phyloP scores from a whole-genome alignment of 1,139 yeast genomes.

The Yamadazyma diddensiae region DNA sequence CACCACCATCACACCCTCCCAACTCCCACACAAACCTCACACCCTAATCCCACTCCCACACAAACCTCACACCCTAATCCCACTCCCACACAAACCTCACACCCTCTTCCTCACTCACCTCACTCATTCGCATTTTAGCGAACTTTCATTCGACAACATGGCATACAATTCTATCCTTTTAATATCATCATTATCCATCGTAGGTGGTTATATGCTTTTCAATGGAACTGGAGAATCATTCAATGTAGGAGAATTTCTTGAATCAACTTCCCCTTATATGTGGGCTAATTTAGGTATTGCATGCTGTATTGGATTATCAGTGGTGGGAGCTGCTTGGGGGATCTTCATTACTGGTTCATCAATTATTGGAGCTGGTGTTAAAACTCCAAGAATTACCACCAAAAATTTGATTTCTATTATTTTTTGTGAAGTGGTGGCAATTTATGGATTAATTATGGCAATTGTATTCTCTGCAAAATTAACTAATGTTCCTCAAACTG shows the following conservation, averaged over 20 bases:
- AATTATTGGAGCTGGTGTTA: constrained; percentile 96
- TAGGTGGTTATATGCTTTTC: constrained; percentile 72
- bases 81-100: too few species aligned
- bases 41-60: too few species aligned
- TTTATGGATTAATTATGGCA: constrained; percentile 96
- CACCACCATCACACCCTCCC: too few species aligned
- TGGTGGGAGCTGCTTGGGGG: constrained; percentile 99
- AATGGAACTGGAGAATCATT: constrained; percentile 90
- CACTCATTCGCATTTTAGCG: too few species aligned
- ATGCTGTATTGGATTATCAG: constrained; percentile 91
- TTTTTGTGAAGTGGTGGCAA: constrained; percentile 99
- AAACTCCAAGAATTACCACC: constrained; percentile 95
- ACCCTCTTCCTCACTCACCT: too few species aligned
- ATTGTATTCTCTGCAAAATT: constrained; percentile 93
- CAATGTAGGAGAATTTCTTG: constrained; percentile 84
- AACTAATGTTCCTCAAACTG: constrained; percentile 62
- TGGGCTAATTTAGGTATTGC: constrained; percentile 95
- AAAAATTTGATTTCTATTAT: constrained; percentile 94
- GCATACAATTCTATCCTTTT: constrained; percentile 18
- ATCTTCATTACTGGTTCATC: constrained; percentile 94
- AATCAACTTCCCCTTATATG: constrained; percentile 88
- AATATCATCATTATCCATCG: constrained; percentile 30
- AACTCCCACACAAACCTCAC: too few species aligned
- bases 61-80: too few species aligned
- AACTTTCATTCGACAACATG: too few species aligned